Conservation (phyloP, 2,329 filamentous ascomycete species). For the Fusarium sulawesiense region DNA sequence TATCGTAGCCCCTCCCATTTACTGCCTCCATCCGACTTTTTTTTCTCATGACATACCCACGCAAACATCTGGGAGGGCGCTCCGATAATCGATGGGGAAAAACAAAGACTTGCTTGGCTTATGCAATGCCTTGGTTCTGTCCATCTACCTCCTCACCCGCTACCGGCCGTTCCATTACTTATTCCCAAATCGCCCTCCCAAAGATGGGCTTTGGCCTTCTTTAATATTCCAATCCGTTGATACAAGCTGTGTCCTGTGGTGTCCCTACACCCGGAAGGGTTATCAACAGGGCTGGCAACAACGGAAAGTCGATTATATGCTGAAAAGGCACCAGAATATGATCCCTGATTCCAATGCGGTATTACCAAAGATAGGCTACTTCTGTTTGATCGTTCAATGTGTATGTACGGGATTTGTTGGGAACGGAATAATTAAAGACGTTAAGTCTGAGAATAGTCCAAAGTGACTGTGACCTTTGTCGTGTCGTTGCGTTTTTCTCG, state of each 20-base stretch:
- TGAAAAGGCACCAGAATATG: slow-evolving; percentile 44
- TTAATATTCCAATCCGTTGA: slow-evolving; percentile 11
- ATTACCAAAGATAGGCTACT: slow-evolving; percentile 57
- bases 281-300: slow-evolving; percentile 25
- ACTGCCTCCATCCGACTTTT: slow-evolving; percentile 17
- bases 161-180: slow-evolving; percentile 26
- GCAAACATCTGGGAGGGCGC: slow-evolving; percentile 19
- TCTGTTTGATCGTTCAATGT: slow-evolving; percentile 49
- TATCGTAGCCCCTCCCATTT: slow-evolving; percentile 42
- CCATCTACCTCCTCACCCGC: slow-evolving; percentile 33
- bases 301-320: slow-evolving; percentile 48
- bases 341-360: slow-evolving; percentile 59
- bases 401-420: slow-evolving; percentile 51
- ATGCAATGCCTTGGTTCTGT: slow-evolving; percentile 30
- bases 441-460: slow-evolving; percentile 49
- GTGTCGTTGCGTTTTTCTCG: slow-evolving; percentile 44
- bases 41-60: slow-evolving; percentile 13
- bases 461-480: slow-evolving; percentile 47
- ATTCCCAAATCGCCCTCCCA: slow-evolving; percentile 8
- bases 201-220: slow-evolving; percentile 14
- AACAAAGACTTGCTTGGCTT: slow-evolving; percentile 33
- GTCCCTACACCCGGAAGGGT: slow-evolving; percentile 17
- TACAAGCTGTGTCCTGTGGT: slow-evolving; percentile 10
- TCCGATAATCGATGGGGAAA: slow-evolving; percentile 21
- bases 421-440: slow-evolving; percentile 47